Conservation (phyloP, 2,329 filamentous ascomycete species). For the Fusarium setosum region DNA sequence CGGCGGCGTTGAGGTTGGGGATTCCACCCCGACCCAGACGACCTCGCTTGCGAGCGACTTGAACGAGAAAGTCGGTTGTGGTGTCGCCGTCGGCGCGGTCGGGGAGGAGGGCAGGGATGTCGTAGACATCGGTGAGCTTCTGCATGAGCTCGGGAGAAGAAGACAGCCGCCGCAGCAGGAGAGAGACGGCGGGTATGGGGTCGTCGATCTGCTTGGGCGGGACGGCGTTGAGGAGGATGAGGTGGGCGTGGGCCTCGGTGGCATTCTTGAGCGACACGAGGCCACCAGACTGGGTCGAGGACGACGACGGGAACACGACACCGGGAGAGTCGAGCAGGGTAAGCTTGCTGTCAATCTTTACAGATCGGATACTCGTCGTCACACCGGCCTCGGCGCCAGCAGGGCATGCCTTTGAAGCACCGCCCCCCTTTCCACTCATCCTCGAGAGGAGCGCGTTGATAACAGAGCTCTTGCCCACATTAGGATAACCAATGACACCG, state of each 20-base stretch:
- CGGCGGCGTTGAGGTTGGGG: conserved; percentile 87
- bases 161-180: conserved; percentile 86
- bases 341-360: conserved; percentile 95
- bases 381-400: conserved; percentile 93
- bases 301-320: conserved; percentile 87
- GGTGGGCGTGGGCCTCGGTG: conserved; percentile 81
- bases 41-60: conserved; percentile 93
- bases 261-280: conserved; percentile 67
- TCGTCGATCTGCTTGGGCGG: conserved; percentile 96
- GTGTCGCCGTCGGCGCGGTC: conserved; percentile 75
- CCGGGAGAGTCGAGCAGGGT: conserved; percentile 94
- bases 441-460: conserved; percentile 91
- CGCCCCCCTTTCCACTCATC: conserved; percentile 72
- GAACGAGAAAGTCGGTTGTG: conserved; percentile 91
- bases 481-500: conserved; percentile 94
- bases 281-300: conserved; percentile 49
- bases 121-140: conserved; percentile 86
- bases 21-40: conserved; percentile 89
- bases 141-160: conserved; percentile 77
- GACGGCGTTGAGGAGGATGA: conserved; percentile 90
- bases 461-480: conserved; percentile 95
- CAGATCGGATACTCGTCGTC: conserved; percentile 86
- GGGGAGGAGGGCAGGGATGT: conserved; percentile 81
- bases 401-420: conserved; percentile 76
- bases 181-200: conserved; percentile 84